Base-by-base conservation (phyloP, 345 rosid species). In the Leavenworthia alabamica region DNA sequence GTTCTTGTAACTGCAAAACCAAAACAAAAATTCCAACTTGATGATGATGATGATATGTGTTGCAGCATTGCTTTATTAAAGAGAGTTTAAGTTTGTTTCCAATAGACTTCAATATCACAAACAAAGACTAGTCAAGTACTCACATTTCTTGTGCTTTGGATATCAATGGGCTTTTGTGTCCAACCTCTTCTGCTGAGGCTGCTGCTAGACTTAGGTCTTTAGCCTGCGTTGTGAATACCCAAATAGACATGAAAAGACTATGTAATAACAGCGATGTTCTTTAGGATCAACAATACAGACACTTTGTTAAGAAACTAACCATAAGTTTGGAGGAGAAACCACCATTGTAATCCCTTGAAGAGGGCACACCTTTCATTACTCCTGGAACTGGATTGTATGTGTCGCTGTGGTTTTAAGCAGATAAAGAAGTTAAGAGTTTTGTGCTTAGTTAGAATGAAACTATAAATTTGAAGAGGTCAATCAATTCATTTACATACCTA, bases 351-450 rank as follows among this genome's bases (percentile, higher is more conserved):
- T 89, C 79, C 70, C 79, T 79, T 33, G 96, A 76, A 77, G 98
- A 82, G 0, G 96, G 98, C 77, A 89, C 93, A 20, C 95, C 89
- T 79, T 80, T 73, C 98, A 89, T 86, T 45, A 89, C 96, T 65
- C 98, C 98, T 16, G 98, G 98, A 77, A 89, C 96, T 62, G 95
- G 98, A 65, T 92, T 92, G 52, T 92, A 89, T 48, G 75, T 60
- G 68, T 89, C 98, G 37, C 98, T 92, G 89, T 49, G 72, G 58
- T 46, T 68, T 62, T 19, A 31, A 19, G 19, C 8, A 59, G 42
- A 59, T 35, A 12, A 8, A 10, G 7, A 22, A 31, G 39, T 16
- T 46, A 45, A 39, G 26, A 33, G 6, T 1, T 32, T 5, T 53
- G 27, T 23, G 16, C 24, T 65, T 41, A 17, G 32, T 0, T 46